Percentiles rank a stretch among this genome's conserved stretches.
These are phyloP conservation scores for Voacanga thouarsii DNA, from an alignment of 257 asterid genomes.

Conservation along the genomic window DNA sequence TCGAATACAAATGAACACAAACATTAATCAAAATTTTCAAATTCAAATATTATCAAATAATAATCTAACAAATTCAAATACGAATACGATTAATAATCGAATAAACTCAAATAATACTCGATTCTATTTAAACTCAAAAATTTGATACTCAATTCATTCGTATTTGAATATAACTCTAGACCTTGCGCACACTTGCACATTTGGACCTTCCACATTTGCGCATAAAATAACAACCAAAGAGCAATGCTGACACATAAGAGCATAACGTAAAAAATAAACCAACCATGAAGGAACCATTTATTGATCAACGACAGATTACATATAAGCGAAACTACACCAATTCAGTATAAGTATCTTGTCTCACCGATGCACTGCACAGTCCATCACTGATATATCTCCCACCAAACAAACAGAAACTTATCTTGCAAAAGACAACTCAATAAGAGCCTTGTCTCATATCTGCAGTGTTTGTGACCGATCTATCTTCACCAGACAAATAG, in stretches of 20 bases:
- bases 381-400: constrained; percentile 1
- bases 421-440: constrained; percentile 11
- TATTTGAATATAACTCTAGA: too few species aligned
- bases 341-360: neutral
- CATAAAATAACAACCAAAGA: neutral
- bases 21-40: too few species aligned
- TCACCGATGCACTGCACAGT: neutral
- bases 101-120: too few species aligned
- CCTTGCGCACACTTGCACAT: too few species aligned
- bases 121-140: too few species aligned
- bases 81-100: too few species aligned
- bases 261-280: too few species aligned
- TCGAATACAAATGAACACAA: too few species aligned
- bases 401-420: neutral
- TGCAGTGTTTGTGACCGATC: neutral
- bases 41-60: too few species aligned
- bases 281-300: neutral
- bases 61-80: too few species aligned
- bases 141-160: too few species aligned
- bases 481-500: neutral
- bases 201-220: too few species aligned
- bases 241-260: neutral
- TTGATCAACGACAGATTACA: neutral
- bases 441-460: constrained; percentile 66
- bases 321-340: neutral